Base-by-base conservation (phyloP, 495 filamentous ascomycete genomes). In the Lepraria neglecta region DNA sequence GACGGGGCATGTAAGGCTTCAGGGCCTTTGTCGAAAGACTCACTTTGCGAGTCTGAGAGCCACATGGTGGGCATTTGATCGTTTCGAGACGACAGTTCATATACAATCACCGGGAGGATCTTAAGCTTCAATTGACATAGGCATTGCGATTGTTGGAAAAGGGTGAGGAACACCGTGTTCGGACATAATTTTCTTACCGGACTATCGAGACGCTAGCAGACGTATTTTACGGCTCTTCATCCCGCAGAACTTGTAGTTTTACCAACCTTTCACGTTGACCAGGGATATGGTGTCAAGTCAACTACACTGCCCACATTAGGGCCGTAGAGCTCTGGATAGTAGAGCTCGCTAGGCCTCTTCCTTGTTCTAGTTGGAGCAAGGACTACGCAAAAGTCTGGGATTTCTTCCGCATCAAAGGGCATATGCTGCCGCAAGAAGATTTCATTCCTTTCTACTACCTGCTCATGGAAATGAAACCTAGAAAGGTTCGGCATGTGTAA, bases 41-140 rank as follows among this genome's bases (percentile, higher is more conserved):
- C 79, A 97, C 94, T 98, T 77, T 98, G 94, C 64, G 87, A 82
- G 72, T 98, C 94, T 66, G 91, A 88, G 63, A 98, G 79, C 94
- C 94, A 98, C 87, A 95, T 95, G 61, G 87, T 80, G 57, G 84
- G 84, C 84, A 87, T 79, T 59, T 73, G 68, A 40, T n/a, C 10
- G 17, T 17, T 15, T 21, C 28, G 17, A 14, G 21, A 28, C 47
- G 24, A 30, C 7, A 2, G 11, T 21, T 43, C 2, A 43, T 27
- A 3, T 19, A 15, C 4, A 54, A 28, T 17, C 15, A 54, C 4
- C 27, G 44, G 21, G 3, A 21, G 17, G 19, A 38, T 45, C 2
- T 15, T 11, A 44, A 3, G 15, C 35, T 40, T 51, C 33, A 21
- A 38, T 35, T 38, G n/a, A 11, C 6, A 21, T 17, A 17, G 19